Percentiles rank a stretch among this genome's conserved stretches.
These are phyloP conservation scores for Arachis monticola DNA, from an alignment of 331 rosid species.

Conservation along the genomic window DNA sequence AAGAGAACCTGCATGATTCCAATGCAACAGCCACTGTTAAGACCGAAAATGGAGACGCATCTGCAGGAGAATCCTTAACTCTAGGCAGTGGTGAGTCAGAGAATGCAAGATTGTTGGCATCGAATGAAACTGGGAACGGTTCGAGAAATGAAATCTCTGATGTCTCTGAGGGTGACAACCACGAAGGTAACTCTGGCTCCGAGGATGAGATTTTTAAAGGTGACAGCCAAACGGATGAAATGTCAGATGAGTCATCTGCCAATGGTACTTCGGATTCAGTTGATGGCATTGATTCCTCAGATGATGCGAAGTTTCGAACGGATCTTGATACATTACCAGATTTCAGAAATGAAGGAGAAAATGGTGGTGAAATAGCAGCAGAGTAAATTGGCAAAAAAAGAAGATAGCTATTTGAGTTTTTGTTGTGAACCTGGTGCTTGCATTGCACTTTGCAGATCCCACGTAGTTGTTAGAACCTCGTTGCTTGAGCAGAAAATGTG, in stretches of 20 bases:
- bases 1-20: conserved; percentile 40
- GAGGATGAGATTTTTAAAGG: conserved; percentile 52
- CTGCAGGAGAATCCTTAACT: conserved; percentile 44
- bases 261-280: conserved; percentile 42
- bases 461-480: conserved; percentile 32
- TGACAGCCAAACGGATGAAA: conserved; percentile 44
- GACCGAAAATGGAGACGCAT: conserved; percentile 48
- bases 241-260: conserved; percentile 46
- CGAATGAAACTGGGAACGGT: conserved; percentile 46
- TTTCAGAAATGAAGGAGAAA: conserved; percentile 51
- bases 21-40: conserved; percentile 38
- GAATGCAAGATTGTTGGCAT: conserved; percentile 38
- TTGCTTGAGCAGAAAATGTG: conserved; percentile 39
- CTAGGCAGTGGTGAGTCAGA: conserved; percentile 40
- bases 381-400: conserved; percentile 44
- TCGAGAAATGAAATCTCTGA: conserved; percentile 48
- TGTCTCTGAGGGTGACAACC: conserved; percentile 46
- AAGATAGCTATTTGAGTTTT: conserved; percentile 35
- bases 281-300: conserved; percentile 68
- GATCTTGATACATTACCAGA: conserved; percentile 78
- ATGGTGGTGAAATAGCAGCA: conserved; percentile 60
- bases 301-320: conserved; percentile 54
- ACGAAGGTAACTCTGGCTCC: conserved; percentile 32
- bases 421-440: conserved; percentile 23
- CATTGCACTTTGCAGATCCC: not conserved